phyloP scores from a whole-genome alignment of 2,329 filamentous ascomycete genomes.

The Tolypocladium nubicola region DNA sequence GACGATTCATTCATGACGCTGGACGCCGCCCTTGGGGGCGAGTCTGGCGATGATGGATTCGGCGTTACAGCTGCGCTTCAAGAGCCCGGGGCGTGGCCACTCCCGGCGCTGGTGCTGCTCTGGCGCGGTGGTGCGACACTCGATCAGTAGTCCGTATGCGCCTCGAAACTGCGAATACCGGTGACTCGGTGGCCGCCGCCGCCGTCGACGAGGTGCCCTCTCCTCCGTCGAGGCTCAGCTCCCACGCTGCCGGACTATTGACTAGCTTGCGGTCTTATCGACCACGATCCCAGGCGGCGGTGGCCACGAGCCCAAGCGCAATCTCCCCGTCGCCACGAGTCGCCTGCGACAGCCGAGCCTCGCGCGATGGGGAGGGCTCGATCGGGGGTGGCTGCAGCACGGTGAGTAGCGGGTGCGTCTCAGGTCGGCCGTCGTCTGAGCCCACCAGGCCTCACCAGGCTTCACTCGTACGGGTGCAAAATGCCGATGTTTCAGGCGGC shows the following conservation, averaged over 20 bases:
- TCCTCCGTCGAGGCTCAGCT: no score
- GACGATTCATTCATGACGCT: neutral
- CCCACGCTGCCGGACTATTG: no score
- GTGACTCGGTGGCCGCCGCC: no score
- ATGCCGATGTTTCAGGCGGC: neutral
- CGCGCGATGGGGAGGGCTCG: neutral
- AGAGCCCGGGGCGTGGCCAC: neutral
- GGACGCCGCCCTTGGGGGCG: neutral
- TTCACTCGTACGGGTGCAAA: no score
- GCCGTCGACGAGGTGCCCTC: no score
- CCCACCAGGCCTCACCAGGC: neutral
- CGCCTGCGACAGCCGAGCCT: no score
- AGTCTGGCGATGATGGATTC: neutral
- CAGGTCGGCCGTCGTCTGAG: neutral
- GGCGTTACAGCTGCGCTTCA: neutral
- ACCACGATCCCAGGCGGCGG: no score
- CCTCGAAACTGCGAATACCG: neutral
- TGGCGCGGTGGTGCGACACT: neutral
- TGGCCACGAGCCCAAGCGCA: no score
- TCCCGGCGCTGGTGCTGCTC: neutral
- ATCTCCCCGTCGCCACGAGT: no score
- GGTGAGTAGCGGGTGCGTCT: neutral
- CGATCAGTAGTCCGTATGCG: neutral
- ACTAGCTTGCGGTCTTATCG: no score
- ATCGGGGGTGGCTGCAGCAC: neutral